Evolutionary conservation across 768 basidiomycete genomes (phyloP), one percentile per base, ranked within the genome.

Genomic region (Boletus tylopilopsis): DNA sequence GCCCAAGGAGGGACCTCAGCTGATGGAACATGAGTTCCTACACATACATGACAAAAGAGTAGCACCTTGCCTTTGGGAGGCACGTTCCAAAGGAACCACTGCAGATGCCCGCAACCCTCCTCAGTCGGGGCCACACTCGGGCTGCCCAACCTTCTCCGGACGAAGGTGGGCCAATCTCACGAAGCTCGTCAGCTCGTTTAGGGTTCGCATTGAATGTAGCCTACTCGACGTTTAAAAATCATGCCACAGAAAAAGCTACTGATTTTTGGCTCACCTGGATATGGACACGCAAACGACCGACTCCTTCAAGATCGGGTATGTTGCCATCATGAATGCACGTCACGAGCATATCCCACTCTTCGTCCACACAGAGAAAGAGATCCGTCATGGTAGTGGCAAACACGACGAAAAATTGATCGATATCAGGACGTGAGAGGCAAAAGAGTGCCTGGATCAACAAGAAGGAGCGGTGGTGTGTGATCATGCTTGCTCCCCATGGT

Each of bases 371-470:
- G 15, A 33, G 35, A 32, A 51, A 21, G 7, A 63, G 36, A 19
- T 63, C 53, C 5, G 41, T 15, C 16, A 63, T 62, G 5, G 23
- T 12, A 4, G 35, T 36, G 5, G 35, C 48, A 19, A 59, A 57
- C 12, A 30, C 21, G 11, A 47, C 29, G 10, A 22, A 36, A 8
- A 52, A 39, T 36, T 36, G 47, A 36, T 58, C 53, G 22, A 58
- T 19, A 13, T 44, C 49, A 6, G 23, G 32, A 34, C 51, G 18
- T 4, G 35, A 33, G 25, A 62, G 55, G 21, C 38, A 51, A 40
- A 62, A 62, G 38, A 62, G 38, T 4, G 32, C 53, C 6, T 62
- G 53, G 9, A 59, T 53, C 19, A 49, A 22, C 11, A 62, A 36
- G 23, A 55, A 57, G 6, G 55, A 54, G n/a, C 33, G 34, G 32